Evolutionary conservation across 495 filamentous ascomycete genomes (phyloP).

Genomic region (Pseudoneurospora amorphoporcata): DNA sequence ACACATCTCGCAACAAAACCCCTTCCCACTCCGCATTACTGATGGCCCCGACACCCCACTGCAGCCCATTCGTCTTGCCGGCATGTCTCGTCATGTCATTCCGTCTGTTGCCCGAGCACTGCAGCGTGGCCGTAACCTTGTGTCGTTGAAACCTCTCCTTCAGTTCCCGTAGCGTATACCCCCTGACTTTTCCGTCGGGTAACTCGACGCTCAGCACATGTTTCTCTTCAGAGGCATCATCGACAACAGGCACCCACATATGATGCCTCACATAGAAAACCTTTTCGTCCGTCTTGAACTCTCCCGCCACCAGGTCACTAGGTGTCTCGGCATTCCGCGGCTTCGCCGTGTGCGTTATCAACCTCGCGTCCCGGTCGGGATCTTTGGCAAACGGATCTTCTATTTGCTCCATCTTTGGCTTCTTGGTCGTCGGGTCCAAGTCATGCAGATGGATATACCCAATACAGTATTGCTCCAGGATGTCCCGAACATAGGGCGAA

Average conservation of each 20-base stretch:
- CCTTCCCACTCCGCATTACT: constrained; percentile 54
- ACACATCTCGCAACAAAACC: constrained; percentile 45
- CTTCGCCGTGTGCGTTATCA: constrained; percentile 36
- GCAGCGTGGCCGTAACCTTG: constrained; percentile 46
- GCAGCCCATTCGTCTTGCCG: constrained; percentile 45
- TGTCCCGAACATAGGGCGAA: constrained; percentile 43
- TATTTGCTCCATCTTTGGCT: constrained; percentile 31
- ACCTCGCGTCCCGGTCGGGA: constrained; percentile 36
- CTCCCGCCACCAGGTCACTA: constrained; percentile 27
- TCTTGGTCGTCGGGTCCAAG: constrained; percentile 32
- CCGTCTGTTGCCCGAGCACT: constrained; percentile 53
- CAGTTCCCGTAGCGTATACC: constrained; percentile 44
- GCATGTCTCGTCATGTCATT: constrained; percentile 48
- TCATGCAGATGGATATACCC: constrained; percentile 42
- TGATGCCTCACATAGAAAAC: constrained; percentile 55
- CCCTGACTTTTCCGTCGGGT: constrained; percentile 38
- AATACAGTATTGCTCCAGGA: constrained; percentile 44
- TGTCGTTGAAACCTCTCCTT: constrained; percentile 40
- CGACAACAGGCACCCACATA: constrained; percentile 47
- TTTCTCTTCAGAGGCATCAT: constrained; percentile 24
- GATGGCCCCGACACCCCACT: constrained; percentile 50
- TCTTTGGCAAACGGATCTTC: constrained; percentile 48
- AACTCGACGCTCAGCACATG: constrained; percentile 46
- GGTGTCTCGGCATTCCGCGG: constrained; percentile 51
- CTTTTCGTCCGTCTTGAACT: constrained; percentile 42